A percentile compares a stretch with the other conserved stretches of the same genome.
These are phyloP conservation scores for Cyberlindnera samutprakarnensis DNA, from an alignment of 805 yeast species.

Conservation along the genomic window DNA sequence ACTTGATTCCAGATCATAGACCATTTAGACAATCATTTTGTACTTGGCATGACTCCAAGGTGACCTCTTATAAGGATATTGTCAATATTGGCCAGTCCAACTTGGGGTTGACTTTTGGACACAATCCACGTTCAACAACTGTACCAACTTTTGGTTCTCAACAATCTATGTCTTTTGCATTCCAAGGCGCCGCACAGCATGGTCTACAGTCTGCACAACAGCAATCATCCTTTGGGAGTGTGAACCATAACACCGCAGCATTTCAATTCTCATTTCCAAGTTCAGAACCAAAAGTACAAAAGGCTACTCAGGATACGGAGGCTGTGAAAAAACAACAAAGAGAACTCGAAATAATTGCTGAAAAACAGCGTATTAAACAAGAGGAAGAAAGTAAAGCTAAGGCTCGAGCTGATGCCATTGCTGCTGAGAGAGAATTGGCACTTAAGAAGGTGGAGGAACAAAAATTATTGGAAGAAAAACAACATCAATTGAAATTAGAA, in stretches of 20 bases:
- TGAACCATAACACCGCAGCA: not conserved
- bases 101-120: not conserved
- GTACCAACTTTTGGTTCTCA: not conserved
- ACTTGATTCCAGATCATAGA: slow-evolving; percentile 27
- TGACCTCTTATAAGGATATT: slow-evolving; percentile 25
- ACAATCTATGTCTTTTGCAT: no score
- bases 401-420: not conserved
- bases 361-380: not conserved
- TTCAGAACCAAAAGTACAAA: not conserved
- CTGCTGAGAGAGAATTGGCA: slow-evolving; percentile 3
- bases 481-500: slow-evolving; percentile 12
- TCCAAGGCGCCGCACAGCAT: no score
- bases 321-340: no score
- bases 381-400: no score
- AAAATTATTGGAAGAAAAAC: slow-evolving; percentile 7
- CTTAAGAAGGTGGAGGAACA: slow-evolving; percentile 6
- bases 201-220: not conserved
- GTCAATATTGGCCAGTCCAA: slow-evolving; percentile 19
- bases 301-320: not conserved
- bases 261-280: not conserved
- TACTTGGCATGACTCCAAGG: slow-evolving; percentile 31
- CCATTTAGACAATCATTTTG: slow-evolving; percentile 43
- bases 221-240: not conserved
- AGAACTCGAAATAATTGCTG: not conserved
- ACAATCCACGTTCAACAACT: not conserved